A percentile compares a stretch with the other conserved stretches of the same genome.
phyloP scores from a whole-genome alignment of 176 grass and related monocot genomes.

The Areca catechu region DNA sequence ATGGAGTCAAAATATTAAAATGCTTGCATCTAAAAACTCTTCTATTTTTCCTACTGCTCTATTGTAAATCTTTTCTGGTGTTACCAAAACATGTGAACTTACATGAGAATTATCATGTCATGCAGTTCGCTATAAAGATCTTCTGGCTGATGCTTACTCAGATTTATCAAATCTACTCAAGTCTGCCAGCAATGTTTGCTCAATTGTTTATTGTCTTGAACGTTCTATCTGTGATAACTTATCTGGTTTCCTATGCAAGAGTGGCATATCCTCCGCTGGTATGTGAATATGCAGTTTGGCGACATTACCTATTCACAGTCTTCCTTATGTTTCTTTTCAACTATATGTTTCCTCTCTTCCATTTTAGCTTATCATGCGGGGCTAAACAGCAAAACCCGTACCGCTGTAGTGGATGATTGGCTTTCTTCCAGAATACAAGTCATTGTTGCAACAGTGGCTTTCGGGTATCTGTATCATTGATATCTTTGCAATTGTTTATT shows the following conservation, averaged over 20 bases:
- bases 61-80: not conserved
- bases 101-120: conserved; percentile 17
- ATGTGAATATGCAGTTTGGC: conserved; percentile 1
- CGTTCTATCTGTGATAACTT: conserved; percentile 84
- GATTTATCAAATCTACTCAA: conserved; percentile 81
- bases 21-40: too few species aligned
- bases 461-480: conserved; percentile 54
- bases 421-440: conserved; percentile 90
- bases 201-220: conserved; percentile 96
- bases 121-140: conserved; percentile 99
- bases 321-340: not conserved
- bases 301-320: too few species aligned
- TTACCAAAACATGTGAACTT: not conserved
- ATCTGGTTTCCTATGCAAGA: conserved; percentile 43
- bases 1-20: too few species aligned
- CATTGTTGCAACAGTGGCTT: conserved; percentile 92
- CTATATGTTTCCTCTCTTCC: conserved; percentile 14
- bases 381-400: conserved; percentile 65
- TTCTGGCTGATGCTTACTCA: conserved; percentile 64
- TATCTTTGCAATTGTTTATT: conserved; percentile 7
- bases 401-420: conserved; percentile 79
- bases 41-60: not conserved
- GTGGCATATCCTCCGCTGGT: conserved; percentile 78
- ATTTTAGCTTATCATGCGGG: conserved; percentile 88
- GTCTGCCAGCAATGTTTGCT: conserved; percentile 65